These are phyloP conservation scores for Selaginella tamariscina DNA, from an alignment of 75 land plant genomes.

Conservation along the genomic window DNA sequence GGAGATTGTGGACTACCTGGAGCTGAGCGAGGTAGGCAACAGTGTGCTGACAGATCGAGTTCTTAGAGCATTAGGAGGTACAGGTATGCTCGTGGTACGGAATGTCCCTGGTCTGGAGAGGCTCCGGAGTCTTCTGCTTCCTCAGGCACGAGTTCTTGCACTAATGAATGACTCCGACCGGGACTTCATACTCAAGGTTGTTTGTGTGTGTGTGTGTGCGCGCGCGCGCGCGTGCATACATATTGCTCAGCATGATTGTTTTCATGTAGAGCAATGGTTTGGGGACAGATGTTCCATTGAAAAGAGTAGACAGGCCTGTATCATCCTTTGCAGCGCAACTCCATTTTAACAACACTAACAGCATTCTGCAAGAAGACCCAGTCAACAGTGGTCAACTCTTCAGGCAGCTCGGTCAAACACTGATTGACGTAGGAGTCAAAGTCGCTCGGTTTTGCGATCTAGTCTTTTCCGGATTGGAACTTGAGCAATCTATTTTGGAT, in stretches of 20 bases:
- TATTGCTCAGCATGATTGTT: neutral
- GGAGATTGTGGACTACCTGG: neutral
- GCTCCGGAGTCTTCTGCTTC: slow-evolving; percentile 38
- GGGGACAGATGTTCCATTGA: slow-evolving; percentile 84
- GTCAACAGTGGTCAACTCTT: slow-evolving; percentile 38
- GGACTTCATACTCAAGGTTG: slow-evolving; percentile 49
- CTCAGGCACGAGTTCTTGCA: slow-evolving; percentile 60
- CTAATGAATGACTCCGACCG: slow-evolving; percentile 39
- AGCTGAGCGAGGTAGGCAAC: neutral
- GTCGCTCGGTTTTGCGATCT: slow-evolving; percentile 72
- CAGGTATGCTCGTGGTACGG: slow-evolving; percentile 51
- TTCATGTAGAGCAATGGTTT: slow-evolving; percentile 54
- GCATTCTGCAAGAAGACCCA: slow-evolving; percentile 18
- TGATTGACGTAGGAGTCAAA: slow-evolving; percentile 69
- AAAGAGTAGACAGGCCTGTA: slow-evolving; percentile 52
- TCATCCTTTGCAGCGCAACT: slow-evolving; percentile 79
- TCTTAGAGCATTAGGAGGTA: slow-evolving; percentile 23
- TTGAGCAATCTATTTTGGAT: slow-evolving; percentile 56
- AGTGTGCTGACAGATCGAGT: neutral
- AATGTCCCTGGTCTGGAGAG: slow-evolving; percentile 29
- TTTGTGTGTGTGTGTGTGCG: slow-evolving; percentile 5
- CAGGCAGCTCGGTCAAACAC: slow-evolving; percentile 44
- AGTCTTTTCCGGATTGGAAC: slow-evolving; percentile 34
- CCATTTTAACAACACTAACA: neutral
- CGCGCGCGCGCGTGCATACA: neutral